phyloP scores from a whole-genome alignment of 164 flowering plant species.

The Vitis cinerea region DNA sequence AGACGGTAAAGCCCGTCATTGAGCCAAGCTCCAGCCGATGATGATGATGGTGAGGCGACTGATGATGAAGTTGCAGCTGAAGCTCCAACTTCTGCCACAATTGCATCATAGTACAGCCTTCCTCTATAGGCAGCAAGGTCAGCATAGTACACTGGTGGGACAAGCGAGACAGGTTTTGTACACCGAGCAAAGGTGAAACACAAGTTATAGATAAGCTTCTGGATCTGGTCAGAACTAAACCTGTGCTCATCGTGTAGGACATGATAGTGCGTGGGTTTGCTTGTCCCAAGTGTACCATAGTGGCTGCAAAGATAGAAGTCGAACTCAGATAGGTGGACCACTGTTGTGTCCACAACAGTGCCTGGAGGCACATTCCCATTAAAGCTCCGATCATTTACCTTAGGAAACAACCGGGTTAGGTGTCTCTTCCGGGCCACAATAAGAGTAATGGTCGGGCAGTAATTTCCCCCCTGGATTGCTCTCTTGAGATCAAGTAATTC shows the following conservation, averaged over 20 bases:
- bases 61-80: slow-evolving; percentile 17
- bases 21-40: not conserved
- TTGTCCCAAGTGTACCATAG: slow-evolving; percentile 69
- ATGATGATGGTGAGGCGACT: too few species aligned
- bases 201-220: slow-evolving; percentile 62
- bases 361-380: slow-evolving; percentile 71
- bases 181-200: slow-evolving; percentile 85
- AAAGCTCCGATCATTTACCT: slow-evolving; percentile 24
- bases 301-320: slow-evolving; percentile 84
- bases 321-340: slow-evolving; percentile 63
- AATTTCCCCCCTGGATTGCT: slow-evolving; percentile 27
- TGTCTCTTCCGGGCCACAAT: slow-evolving; percentile 80
- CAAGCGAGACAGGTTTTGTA: slow-evolving; percentile 77
- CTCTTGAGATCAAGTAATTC: slow-evolving; percentile 53
- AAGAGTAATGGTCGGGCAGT: slow-evolving; percentile 57
- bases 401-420: slow-evolving; percentile 63
- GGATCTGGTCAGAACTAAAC: slow-evolving; percentile 60
- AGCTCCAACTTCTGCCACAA: slow-evolving; percentile 17
- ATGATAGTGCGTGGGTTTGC: slow-evolving; percentile 84
- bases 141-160: slow-evolving; percentile 83
- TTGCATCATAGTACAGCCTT: slow-evolving; percentile 55
- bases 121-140: slow-evolving; percentile 79
- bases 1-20: slow-evolving; percentile 31
- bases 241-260: slow-evolving; percentile 66
- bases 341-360: slow-evolving; percentile 64